These are phyloP conservation scores for Mallotus repandus DNA, from an alignment of 441 rosid genomes.

Conservation along the genomic window DNA sequence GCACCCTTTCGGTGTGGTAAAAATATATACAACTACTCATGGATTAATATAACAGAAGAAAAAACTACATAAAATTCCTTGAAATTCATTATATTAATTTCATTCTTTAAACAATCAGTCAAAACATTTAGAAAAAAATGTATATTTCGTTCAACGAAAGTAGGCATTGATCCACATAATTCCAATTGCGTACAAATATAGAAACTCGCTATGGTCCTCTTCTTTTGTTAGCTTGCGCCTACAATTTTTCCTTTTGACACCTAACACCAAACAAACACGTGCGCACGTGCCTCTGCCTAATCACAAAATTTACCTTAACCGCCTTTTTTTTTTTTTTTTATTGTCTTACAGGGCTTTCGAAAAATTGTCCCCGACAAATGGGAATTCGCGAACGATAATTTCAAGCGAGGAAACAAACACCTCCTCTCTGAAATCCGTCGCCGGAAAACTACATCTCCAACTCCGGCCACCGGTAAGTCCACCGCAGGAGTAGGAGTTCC, in stretches of 20 bases:
- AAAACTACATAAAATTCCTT: too few species aligned
- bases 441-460: conserved; percentile 45
- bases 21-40: too few species aligned
- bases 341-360: conserved; percentile 64
- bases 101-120: too few species aligned
- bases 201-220: not conserved
- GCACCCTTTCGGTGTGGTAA: too few species aligned
- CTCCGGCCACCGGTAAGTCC: conserved; percentile 31
- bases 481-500: conserved; percentile 14
- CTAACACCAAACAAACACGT: not conserved
- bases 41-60: too few species aligned
- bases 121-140: too few species aligned
- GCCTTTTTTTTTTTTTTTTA: conserved; percentile 7
- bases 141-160: too few species aligned
- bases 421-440: conserved; percentile 74
- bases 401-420: conserved; percentile 63
- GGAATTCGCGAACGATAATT: conserved; percentile 90
- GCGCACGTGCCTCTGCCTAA: conserved; percentile 5
- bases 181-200: not conserved
- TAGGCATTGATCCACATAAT: not conserved
- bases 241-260: not conserved
- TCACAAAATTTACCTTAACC: not conserved
- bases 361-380: conserved; percentile 91
- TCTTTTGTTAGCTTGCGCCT: not conserved
- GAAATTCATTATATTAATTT: too few species aligned